A percentile compares a stretch with the other conserved stretches of the same genome.
phyloP scores from a whole-genome alignment of 2,329 filamentous ascomycete genomes.

The Dactylonectria macrodidyma region DNA sequence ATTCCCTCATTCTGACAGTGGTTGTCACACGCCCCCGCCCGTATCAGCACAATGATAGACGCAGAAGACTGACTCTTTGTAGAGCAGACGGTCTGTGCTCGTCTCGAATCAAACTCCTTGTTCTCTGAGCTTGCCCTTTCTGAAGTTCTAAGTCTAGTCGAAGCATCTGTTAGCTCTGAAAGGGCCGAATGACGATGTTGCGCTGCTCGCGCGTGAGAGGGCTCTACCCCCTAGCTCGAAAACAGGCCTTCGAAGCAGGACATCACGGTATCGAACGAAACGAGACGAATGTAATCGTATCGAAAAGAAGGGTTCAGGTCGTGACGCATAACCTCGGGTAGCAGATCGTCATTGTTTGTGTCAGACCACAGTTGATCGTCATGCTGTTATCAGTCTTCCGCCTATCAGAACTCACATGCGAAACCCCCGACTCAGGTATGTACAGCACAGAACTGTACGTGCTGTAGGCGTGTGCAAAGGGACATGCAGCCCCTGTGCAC shows the following conservation, averaged over 20 bases:
- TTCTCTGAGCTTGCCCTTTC: not conserved
- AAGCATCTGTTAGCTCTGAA: not conserved
- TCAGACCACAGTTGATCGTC: conserved; percentile 9
- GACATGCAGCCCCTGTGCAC: not conserved
- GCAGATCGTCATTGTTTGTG: conserved; percentile 2
- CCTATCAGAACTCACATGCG: conserved; percentile 9
- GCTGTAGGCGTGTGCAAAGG: not conserved
- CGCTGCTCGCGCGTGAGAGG: not conserved
- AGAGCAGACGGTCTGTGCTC: not conserved
- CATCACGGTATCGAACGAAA: not conserved
- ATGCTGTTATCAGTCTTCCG: conserved; percentile 6
- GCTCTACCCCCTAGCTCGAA: not conserved
- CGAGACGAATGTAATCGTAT: not conserved
- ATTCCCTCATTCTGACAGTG: conserved; percentile 3
- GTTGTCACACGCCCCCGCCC: conserved; percentile 9
- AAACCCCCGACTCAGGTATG: conserved; percentile 4
- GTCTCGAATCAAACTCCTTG: not conserved
- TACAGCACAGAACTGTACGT: not conserved
- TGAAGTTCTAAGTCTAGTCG: not conserved
- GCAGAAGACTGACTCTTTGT: not conserved
- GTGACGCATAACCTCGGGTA: not conserved
- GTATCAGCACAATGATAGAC: conserved; percentile 2
- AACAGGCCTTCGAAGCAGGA: not conserved
- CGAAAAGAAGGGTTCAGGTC: not conserved
- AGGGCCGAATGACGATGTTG: not conserved